These are phyloP conservation scores for Hymenoscyphus occultus DNA, from an alignment of 2,329 filamentous ascomycete genomes.

Conservation along the genomic window DNA sequence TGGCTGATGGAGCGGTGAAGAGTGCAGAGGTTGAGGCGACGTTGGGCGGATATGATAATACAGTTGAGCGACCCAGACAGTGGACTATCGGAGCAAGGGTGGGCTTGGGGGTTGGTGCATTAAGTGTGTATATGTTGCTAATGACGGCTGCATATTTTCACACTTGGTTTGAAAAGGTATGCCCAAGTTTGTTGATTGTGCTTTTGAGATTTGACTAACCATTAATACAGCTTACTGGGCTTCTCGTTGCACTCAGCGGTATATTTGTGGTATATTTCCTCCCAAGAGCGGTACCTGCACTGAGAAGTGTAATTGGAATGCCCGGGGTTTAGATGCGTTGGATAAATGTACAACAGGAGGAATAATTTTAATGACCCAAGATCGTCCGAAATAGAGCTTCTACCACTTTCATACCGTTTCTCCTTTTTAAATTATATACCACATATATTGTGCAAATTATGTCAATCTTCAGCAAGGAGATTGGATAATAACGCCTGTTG, in stretches of 20 bases:
- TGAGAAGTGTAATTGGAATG: constrained; percentile 47
- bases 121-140: constrained; percentile 93
- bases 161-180: constrained; percentile 95
- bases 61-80: constrained; percentile 18
- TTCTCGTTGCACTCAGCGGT: constrained; percentile 46
- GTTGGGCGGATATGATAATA: constrained; percentile 13
- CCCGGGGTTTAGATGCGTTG: constrained; percentile 37
- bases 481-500: not conserved
- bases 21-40: constrained; percentile 49
- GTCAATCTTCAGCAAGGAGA: not conserved
- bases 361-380: not conserved
- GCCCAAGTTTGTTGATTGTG: constrained; percentile 26
- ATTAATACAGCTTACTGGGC: constrained; percentile 44
- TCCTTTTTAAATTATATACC: not conserved
- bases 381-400: not conserved
- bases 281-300: constrained; percentile 42
- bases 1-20: constrained; percentile 64
- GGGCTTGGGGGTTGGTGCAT: constrained; percentile 58
- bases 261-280: constrained; percentile 51
- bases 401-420: not conserved
- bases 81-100: constrained; percentile 53
- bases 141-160: constrained; percentile 99
- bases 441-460: not conserved
- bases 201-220: constrained; percentile 10
- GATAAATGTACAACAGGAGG: not conserved